Conservation (phyloP, 139 green algal genomes). For the Spirogloea muscicola region DNA sequence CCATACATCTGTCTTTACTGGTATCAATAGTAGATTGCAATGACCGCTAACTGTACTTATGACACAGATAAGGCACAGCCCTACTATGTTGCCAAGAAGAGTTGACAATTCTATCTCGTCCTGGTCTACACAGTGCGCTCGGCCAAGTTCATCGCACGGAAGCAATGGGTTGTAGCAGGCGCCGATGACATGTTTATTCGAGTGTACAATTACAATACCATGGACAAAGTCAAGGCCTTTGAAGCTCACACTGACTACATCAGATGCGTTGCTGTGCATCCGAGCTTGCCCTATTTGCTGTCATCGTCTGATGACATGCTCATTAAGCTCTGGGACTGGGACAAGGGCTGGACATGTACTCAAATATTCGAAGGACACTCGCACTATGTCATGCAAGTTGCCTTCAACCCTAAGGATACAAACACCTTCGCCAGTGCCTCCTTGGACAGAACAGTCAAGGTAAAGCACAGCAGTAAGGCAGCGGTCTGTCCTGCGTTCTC, state of each 20-base stretch:
- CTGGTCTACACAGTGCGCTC: conserved; percentile 81
- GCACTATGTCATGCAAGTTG: conserved; percentile 98
- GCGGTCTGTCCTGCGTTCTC: too few relatives aligned
- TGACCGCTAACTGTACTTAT: too few relatives aligned
- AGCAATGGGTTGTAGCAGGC: conserved; percentile 92
- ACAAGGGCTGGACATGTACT: conserved; percentile 84
- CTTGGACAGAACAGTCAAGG: conserved; percentile 95
- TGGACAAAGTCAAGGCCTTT: conserved; percentile 94
- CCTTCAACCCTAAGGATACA: conserved; percentile 98
- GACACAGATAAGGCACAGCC: too few relatives aligned
- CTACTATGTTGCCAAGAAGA: too few relatives aligned
- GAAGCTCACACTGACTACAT: conserved; percentile 99
- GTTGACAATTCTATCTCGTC: too few relatives aligned
- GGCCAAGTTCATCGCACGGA: conserved; percentile 94
- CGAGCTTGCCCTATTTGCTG: conserved; percentile 85
- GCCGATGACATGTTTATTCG: conserved; percentile 96
- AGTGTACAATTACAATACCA: conserved; percentile 99
- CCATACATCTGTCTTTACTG: too few relatives aligned
- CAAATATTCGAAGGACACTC: conserved; percentile 98
- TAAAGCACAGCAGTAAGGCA: too few relatives aligned
- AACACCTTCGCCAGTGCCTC: conserved; percentile 98
- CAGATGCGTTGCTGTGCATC: conserved; percentile 88
- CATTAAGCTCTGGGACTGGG: conserved; percentile 99
- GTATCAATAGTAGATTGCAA: too few relatives aligned
- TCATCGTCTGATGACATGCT: conserved; percentile 96